Base-by-base conservation (phyloP, 2,329 filamentous ascomycete genomes). In the Metarhizium sp. region DNA sequence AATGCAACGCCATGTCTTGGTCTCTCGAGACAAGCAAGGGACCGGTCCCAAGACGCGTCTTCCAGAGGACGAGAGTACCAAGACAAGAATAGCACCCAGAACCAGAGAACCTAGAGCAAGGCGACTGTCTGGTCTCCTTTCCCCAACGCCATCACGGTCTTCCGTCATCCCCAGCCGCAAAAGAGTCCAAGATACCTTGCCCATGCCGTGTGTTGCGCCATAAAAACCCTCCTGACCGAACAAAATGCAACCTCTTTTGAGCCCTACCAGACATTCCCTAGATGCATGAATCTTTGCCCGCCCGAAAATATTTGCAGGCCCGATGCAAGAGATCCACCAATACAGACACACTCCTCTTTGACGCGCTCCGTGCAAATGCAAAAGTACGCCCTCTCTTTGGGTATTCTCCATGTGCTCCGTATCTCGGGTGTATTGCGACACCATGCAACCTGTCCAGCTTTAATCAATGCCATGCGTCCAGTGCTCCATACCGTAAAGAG, bases 391-490 rank as follows among this genome's bases (percentile, higher is more conserved):
- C 38, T 20, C n/a, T 34, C 25, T 43, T 32, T 45, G 46, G 16
- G 16, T 34, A 42, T 57, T 50, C 42, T 36, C 53, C 52, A 55
- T 52, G 50, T 51, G 54, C 49, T 32, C 25, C 56, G 48, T 52
- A 16, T 45, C 43, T 54, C 29, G 48, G 29, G 36, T 43, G 48
- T 38, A 45, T 46, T 34, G 48, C 49, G 51, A 58, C 54, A 55
- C 49, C 57, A 38, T 52, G 48, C 54, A 40, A 49, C 53, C 16
- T 40, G 51, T 40, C 42, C 51, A 45, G 47, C 42, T 53, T 51
- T 38, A 58, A 54, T 51, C 51, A 45, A 51, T 58, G 47, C 43
- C 49, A 48, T 56, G 50, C 43, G 50, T 54, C 42, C 57, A 54
- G 49, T 54, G 49, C 56, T 48, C 54, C 49, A 36, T 52, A 34